Conservation (phyloP, 352 stramenopile genomes). For the Aphanomyces astaci region DNA sequence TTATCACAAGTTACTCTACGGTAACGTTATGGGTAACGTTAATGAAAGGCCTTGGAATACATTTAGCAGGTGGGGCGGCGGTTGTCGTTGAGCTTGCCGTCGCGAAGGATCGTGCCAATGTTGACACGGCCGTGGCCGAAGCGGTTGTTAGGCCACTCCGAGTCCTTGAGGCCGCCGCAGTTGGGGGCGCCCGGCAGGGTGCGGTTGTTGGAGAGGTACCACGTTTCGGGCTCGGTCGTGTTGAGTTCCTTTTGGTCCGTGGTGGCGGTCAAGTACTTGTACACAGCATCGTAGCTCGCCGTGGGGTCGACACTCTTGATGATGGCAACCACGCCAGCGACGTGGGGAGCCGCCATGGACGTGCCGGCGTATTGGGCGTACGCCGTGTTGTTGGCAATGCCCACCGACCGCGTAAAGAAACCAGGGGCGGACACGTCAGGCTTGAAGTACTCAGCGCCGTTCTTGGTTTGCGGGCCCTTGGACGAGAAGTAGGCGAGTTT, state of each 20-base stretch:
- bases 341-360: slow-evolving; percentile 32
- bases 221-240: not conserved
- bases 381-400: slow-evolving; percentile 20
- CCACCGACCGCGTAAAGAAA: slow-evolving; percentile 21
- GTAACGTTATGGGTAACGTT: no score
- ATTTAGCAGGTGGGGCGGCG: not conserved
- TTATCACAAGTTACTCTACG: no score
- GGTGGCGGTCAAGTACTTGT: slow-evolving; percentile 8
- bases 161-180: slow-evolving; percentile 33
- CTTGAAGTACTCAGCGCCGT: slow-evolving; percentile 26
- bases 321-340: slow-evolving; percentile 28
- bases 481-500: slow-evolving; percentile 31
- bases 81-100: slow-evolving; percentile 3
- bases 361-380: slow-evolving; percentile 31
- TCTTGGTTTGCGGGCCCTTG: slow-evolving; percentile 27
- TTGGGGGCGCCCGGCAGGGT: slow-evolving; percentile 29
- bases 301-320: slow-evolving; percentile 28
- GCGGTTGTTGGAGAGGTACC: slow-evolving; percentile 12
- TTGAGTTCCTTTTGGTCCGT: slow-evolving; percentile 1
- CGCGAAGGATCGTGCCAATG: slow-evolving; percentile 24
- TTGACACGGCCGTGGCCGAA: slow-evolving; percentile 29
- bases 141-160: slow-evolving; percentile 39
- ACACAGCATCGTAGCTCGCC: slow-evolving; percentile 28
- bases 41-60: no score
- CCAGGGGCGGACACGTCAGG: no score